Conservation (phyloP, 176 grass and related monocot genomes). For the Musa troglodytarum region DNA sequence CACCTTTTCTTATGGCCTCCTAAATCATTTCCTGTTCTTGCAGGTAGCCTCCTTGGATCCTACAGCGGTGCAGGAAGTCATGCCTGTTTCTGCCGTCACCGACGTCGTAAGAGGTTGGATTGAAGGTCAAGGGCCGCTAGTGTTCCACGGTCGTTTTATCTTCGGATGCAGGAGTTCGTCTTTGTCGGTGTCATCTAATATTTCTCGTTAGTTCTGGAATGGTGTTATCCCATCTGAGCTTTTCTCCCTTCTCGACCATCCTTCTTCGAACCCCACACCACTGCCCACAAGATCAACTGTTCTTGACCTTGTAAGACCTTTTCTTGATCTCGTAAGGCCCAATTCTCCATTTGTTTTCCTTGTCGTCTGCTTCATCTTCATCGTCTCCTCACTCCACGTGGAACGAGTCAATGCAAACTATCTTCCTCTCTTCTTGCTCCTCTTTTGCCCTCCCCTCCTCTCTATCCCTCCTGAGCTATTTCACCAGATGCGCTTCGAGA, state of each 20-base stretch:
- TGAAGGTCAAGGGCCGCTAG: not conserved
- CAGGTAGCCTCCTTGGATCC: too few relatives aligned
- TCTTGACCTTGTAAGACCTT: slow-evolving; percentile 77
- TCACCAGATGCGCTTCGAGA: not conserved
- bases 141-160: not conserved
- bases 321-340: slow-evolving; percentile 84
- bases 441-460: not conserved
- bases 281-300: not conserved
- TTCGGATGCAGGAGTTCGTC: not conserved
- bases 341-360: not conserved
- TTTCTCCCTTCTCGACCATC: slow-evolving; percentile 20
- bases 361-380: not conserved
- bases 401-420: not conserved
- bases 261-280: not conserved
- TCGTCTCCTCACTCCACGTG: not conserved
- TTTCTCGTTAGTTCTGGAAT: not conserved
- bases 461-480: slow-evolving; percentile 95
- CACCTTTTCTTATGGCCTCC: too few relatives aligned
- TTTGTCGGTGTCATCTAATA: not conserved
- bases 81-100: not conserved
- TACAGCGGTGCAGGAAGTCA: not conserved
- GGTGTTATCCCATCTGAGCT: slow-evolving; percentile 86
- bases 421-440: fast-evolving
- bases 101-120: not conserved
- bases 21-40: too few relatives aligned